Conservation (phyloP, 768 basidiomycete genomes). For the Rhizopogon sp. region DNA sequence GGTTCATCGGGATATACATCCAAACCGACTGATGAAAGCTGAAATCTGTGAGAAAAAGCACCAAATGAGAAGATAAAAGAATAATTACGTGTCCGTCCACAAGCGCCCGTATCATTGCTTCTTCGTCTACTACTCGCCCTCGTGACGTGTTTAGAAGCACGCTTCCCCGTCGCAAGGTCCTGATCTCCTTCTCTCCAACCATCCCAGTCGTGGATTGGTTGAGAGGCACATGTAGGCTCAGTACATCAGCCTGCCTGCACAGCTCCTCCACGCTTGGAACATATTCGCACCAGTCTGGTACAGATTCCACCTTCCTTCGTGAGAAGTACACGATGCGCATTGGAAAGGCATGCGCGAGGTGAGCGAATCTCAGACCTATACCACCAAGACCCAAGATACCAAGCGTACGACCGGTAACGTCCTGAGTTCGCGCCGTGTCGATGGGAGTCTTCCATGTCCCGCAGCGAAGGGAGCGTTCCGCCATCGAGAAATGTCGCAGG, state of each 20-base stretch:
- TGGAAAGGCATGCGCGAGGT: conserved; percentile 69
- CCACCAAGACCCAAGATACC: conserved; percentile 70
- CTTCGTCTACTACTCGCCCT: conserved; percentile 82
- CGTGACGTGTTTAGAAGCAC: conserved; percentile 80
- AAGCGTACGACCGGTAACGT: conserved; percentile 59
- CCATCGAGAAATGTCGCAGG: conserved; percentile 61
- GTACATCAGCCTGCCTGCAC: conserved; percentile 66
- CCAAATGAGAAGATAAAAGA: conserved; percentile 10
- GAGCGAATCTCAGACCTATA: conserved; percentile 60
- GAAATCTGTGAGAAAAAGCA: background rate
- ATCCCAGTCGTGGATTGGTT: conserved; percentile 63
- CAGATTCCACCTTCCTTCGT: conserved; percentile 46
- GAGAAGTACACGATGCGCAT: conserved; percentile 85
- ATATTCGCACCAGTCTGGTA: conserved; percentile 72
- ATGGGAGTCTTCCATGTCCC: conserved; percentile 55
- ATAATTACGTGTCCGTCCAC: conserved; percentile 78
- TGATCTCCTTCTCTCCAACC: conserved; percentile 69
- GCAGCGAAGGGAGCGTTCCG: conserved; percentile 46
- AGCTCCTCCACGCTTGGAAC: conserved; percentile 58
- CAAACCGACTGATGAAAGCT: conserved; percentile 74
- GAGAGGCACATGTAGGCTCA: conserved; percentile 80
- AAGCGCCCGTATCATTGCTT: conserved; percentile 76
- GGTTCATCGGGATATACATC: conserved; percentile 84
- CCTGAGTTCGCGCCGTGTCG: conserved; percentile 42
- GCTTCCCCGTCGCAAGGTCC: conserved; percentile 63